These are phyloP conservation scores for Wolfiporia cocos DNA, from an alignment of 1,284 basidiomycete species.

Conservation along the genomic window DNA sequence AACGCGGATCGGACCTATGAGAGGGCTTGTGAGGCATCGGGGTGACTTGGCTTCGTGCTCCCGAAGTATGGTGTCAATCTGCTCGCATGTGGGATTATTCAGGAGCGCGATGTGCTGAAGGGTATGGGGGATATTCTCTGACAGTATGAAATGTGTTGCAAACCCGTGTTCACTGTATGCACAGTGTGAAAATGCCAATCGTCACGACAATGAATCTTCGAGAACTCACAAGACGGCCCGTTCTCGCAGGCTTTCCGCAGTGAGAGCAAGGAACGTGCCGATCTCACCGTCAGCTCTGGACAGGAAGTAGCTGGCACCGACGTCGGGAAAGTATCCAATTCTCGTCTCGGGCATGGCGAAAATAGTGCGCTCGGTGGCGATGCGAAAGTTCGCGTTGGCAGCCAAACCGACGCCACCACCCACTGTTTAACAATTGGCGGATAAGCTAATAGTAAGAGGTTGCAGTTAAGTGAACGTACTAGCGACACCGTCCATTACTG, in stretches of 20 bases:
- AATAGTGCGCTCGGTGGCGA: conserved; percentile 89
- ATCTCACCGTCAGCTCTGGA: conserved; percentile 87
- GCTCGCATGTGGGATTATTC: conserved; percentile 42
- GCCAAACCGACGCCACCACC: conserved; percentile 94
- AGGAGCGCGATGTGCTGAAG: conserved; percentile 55
- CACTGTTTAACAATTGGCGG: conserved; percentile 47
- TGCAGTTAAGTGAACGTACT: conserved; percentile 56
- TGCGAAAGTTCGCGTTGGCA: conserved; percentile 84
- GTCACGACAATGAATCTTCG: no score
- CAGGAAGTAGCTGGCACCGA: conserved; percentile 89
- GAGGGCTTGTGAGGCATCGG: conserved; percentile 49
- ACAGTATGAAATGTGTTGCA: conserved; percentile 87
- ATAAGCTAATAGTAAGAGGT: not conserved
- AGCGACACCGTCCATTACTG: conserved; percentile 87
- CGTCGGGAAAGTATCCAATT: conserved; percentile 88
- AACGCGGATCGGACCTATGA: conserved; percentile 59
- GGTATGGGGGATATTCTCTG: conserved; percentile 66
- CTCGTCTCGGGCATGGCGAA: conserved; percentile 99
- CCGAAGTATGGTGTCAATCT: conserved; percentile 58
- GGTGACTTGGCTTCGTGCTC: conserved; percentile 57
- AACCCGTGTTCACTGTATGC: conserved; percentile 86
- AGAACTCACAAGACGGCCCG: conserved; percentile 76
- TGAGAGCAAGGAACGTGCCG: conserved; percentile 95
- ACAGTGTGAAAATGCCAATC: no score
- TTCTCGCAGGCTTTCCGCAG: conserved; percentile 69